Evolutionary conservation across 1,284 basidiomycete genomes (phyloP).

Genomic region (Kalmanozyma brasiliensis): DNA sequence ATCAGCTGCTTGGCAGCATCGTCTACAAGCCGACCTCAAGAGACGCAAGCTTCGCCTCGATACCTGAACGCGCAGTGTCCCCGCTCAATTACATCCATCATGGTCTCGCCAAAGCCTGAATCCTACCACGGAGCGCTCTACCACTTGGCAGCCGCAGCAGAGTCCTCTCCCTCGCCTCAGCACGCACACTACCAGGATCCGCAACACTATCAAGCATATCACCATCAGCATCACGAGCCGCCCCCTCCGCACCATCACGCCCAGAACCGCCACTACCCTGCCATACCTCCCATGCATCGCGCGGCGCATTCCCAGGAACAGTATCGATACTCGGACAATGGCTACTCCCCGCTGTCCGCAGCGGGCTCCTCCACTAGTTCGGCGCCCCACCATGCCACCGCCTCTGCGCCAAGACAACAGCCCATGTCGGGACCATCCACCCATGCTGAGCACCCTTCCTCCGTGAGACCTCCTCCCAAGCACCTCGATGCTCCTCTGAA

Average conservation of each 20-base stretch:
- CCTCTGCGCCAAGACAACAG: slow-evolving; percentile 6
- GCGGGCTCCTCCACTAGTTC: slow-evolving; percentile 15
- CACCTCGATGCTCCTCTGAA: neutral
- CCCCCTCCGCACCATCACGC: slow-evolving; percentile 8
- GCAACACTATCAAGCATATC: slow-evolving; percentile 8
- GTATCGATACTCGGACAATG: slow-evolving; percentile 26
- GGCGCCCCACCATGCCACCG: slow-evolving; percentile 5
- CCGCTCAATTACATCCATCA: neutral
- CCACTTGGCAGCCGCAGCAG: slow-evolving; percentile 40
- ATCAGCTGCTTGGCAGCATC: no score
- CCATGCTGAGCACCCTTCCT: slow-evolving; percentile 1
- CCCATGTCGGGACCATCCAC: slow-evolving; percentile 4
- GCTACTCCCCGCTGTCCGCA: slow-evolving; percentile 25
- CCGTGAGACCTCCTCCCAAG: slow-evolving; percentile 9
- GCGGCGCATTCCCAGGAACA: slow-evolving; percentile 20
- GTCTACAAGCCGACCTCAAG: no score
- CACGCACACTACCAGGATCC: slow-evolving; percentile 18
- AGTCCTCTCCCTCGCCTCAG: slow-evolving; percentile 42
- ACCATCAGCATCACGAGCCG: slow-evolving; percentile 10
- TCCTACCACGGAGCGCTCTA: slow-evolving; percentile 47
- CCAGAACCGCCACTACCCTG: slow-evolving; percentile 19
- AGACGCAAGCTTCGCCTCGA: no score
- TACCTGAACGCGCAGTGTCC: neutral
- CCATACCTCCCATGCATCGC: slow-evolving; percentile 10
- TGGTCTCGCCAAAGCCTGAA: slow-evolving; percentile 40